Conservation (phyloP, 2,329 filamentous ascomycete species). For the Phyllosticta capitalensis region DNA sequence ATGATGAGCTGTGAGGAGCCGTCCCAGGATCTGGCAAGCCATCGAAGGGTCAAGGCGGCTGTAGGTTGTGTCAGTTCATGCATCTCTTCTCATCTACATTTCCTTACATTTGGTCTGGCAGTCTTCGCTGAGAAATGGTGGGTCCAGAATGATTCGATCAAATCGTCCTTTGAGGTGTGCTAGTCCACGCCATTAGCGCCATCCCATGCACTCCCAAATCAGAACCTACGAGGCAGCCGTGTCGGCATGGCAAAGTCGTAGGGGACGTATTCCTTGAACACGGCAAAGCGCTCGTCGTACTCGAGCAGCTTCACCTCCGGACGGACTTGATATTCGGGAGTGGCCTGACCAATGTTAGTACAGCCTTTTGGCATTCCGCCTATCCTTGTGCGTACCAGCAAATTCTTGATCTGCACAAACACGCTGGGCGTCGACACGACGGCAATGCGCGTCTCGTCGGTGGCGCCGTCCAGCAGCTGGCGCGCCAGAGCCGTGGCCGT, state of each 20-base stretch:
- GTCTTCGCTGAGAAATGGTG: constrained; percentile 70
- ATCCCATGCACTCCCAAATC: background rate
- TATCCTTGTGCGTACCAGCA: constrained; percentile 41
- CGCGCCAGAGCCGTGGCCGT: constrained; percentile 56
- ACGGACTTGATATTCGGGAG: constrained; percentile 18
- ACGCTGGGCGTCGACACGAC: constrained; percentile 68
- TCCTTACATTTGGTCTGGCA: constrained; percentile 64
- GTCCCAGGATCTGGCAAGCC: constrained; percentile 50
- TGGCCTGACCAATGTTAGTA: constrained; percentile 4
- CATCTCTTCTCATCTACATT: background rate
- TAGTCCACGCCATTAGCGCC: constrained; percentile 15
- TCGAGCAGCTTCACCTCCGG: constrained; percentile 61
- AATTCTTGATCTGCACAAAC: constrained; percentile 66
- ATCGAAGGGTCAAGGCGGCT: constrained; percentile 68
- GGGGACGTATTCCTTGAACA: constrained; percentile 64
- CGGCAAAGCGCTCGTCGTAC: constrained; percentile 61
- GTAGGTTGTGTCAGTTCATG: background rate
- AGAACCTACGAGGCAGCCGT: constrained; percentile 47
- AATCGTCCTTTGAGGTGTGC: constrained; percentile 52
- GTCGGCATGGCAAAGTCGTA: constrained; percentile 67
- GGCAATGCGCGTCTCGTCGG: constrained; percentile 50
- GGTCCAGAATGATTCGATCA: constrained; percentile 65
- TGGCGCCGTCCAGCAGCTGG: constrained; percentile 55
- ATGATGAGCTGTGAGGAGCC: constrained; percentile 44
- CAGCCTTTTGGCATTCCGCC: background rate